Base-by-base conservation (phyloP, 257 asterid species). In the Gentiana dahurica region DNA sequence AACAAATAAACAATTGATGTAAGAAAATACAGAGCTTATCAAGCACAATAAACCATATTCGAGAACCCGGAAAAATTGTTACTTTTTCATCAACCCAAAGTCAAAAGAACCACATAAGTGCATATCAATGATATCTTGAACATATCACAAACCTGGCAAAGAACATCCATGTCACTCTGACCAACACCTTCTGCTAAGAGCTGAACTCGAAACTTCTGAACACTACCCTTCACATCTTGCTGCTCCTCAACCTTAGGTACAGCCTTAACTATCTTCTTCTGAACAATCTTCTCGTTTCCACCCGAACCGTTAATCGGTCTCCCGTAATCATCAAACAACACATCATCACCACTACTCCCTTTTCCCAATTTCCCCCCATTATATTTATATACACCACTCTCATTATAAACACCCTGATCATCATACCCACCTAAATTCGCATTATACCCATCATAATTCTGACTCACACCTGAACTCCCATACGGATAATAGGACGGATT, bases 251-350 rank as follows among this genome's bases (percentile, higher is more conserved):
- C 73, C 75, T 83, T 89, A 15, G 24, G 2, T 94, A 94, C 49
- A 60, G 24, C 75, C 24, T 94, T 94, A 68, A 76, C 81, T 44
- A 81, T 87, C 59, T 83, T 67, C 77, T 73, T 83, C 32, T 77
- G 79, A 33, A 55, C 46, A 54, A 51, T 73, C 49, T 61, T 76
- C 53, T 67, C 81, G 49, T 71, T 79, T 51, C 75, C 87, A 49
- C 74, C 75, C 4, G 73, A 53, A 66, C 62, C 63, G 64, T 55
- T 72, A 50, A 89, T 79, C 12, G 94, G 95, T 69, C 97, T 81
- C 24, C 94, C 97, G 46, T 83, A 89, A 75, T 89, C 95, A 79
- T 89, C 97, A 76, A 89, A 89, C 74, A 82, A 24, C 66, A 83
- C 71, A 53, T 68, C 86, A 57, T 63, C 71, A 61, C 76, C 86